Evolutionary conservation across 2,329 filamentous ascomycete species (phyloP).

Genomic region (Whalleya microplaca): DNA sequence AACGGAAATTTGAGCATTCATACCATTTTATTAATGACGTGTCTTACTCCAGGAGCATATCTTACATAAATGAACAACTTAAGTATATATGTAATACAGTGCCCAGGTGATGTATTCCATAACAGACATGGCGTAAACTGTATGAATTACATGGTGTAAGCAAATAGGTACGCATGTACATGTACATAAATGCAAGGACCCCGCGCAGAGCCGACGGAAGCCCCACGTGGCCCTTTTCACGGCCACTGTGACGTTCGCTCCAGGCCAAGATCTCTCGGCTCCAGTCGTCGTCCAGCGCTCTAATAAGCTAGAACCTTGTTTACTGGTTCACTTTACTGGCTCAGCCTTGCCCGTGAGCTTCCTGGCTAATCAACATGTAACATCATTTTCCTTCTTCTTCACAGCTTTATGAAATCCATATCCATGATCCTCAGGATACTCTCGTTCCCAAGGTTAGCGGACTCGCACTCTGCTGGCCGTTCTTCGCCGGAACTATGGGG

Average conservation of each 20-base stretch:
- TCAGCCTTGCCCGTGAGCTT: neutral
- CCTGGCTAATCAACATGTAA: neutral
- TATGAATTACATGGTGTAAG: too few relatives aligned
- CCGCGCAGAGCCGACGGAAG: constrained; percentile 18
- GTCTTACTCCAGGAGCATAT: too few relatives aligned
- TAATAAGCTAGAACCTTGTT: too few relatives aligned
- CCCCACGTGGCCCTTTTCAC: constrained; percentile 24
- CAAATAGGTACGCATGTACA: neutral
- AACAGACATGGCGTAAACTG: too few relatives aligned
- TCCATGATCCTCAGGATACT: constrained; percentile 31
- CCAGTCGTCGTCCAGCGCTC: constrained; percentile 12
- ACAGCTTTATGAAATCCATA: constrained; percentile 5
- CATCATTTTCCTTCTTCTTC: constrained; percentile 3
- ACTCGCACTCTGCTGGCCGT: constrained; percentile 26
- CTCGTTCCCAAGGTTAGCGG: constrained; percentile 28
- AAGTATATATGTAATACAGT: too few relatives aligned
- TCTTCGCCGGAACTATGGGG: constrained; percentile 47
- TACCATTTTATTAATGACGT: too few relatives aligned
- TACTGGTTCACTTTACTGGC: neutral
- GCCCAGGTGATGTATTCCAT: too few relatives aligned
- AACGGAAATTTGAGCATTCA: too few relatives aligned
- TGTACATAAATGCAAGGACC: neutral
- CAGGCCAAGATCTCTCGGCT: constrained; percentile 2
- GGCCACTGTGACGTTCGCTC: constrained; percentile 18
- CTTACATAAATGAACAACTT: too few relatives aligned